These are phyloP conservation scores for Aspergillus pseudoviridinutans DNA, from an alignment of 2,329 filamentous ascomycete species.

Conservation along the genomic window DNA sequence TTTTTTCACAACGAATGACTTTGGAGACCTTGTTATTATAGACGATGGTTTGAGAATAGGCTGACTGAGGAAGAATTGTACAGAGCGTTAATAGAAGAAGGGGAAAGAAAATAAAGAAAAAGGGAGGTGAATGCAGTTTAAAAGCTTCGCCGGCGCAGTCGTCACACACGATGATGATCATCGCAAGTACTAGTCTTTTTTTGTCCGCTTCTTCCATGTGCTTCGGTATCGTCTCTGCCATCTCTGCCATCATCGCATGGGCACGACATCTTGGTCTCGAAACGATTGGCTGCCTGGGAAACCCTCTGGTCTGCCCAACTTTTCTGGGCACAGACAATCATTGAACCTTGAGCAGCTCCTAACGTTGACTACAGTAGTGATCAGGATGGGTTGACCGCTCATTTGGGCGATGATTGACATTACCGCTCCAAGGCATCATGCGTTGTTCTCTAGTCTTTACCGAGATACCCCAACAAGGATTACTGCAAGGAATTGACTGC, in stretches of 20 bases:
- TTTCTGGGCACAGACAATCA: constrained; percentile 4
- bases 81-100: background rate
- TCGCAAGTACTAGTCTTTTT: background rate
- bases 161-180: background rate
- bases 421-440: background rate
- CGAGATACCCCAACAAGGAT: background rate
- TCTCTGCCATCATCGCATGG: constrained; percentile 2
- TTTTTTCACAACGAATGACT: background rate
- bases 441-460: background rate
- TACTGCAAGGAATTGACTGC: background rate
- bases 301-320: constrained; percentile 11
- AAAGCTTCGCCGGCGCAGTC: background rate
- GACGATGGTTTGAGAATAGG: background rate
- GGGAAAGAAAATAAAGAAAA: background rate
- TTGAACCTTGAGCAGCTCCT: too few relatives aligned
- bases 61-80: background rate
- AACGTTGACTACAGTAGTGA: background rate
- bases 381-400: background rate
- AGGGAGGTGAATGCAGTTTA: constrained; percentile 5
- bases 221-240: background rate
- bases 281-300: constrained; percentile 10
- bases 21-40: background rate
- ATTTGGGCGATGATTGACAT: background rate
- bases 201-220: background rate
- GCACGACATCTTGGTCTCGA: constrained; percentile 13